Evolutionary conservation across 768 basidiomycete species (phyloP).

Genomic region (Collybia sordida): DNA sequence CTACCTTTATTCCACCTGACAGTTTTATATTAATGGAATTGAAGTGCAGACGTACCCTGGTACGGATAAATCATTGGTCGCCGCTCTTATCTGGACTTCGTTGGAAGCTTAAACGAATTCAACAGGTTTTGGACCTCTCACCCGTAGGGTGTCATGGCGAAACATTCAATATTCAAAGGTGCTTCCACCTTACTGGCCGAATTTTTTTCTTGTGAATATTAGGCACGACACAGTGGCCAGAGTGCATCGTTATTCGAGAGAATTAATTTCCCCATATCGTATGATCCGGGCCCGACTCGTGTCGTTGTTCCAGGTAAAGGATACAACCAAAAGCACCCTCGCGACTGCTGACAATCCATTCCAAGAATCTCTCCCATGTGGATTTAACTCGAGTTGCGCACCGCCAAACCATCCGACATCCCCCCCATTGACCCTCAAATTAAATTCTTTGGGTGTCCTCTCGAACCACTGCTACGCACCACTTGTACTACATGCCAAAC

Average conservation of each 20-base stretch:
- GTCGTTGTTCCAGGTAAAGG: constrained; percentile 12
- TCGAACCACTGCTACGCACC: constrained; percentile 13
- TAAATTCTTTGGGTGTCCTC: constrained; percentile 10
- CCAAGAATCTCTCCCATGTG: constrained; percentile 15
- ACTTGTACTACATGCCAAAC: constrained; percentile 9
- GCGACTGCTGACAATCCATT: background rate
- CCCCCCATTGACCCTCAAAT: constrained; percentile 12
- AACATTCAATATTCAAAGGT: constrained; percentile 12
- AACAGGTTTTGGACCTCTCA: too few relatives aligned
- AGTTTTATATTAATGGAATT: too few relatives aligned
- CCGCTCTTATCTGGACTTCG: too few relatives aligned
- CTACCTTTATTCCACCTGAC: too few relatives aligned
- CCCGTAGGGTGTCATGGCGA: constrained; percentile 2
- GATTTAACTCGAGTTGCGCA: constrained; percentile 13
- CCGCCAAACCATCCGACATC: constrained; percentile 7
- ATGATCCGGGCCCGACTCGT: constrained; percentile 11
- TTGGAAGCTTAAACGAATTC: too few relatives aligned
- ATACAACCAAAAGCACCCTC: background rate
- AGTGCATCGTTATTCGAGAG: constrained; percentile 9
- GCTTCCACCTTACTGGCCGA: constrained; percentile 3
- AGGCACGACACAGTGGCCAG: background rate
- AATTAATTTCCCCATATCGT: constrained; percentile 11
- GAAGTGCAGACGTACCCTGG: too few relatives aligned
- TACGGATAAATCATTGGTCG: too few relatives aligned
- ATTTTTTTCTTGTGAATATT: constrained; percentile 3